Percentiles rank a stretch among this genome's conserved stretches.
Evolutionary conservation across 1,284 basidiomycete genomes (phyloP).

Genomic region (Ganoderma boninense): DNA sequence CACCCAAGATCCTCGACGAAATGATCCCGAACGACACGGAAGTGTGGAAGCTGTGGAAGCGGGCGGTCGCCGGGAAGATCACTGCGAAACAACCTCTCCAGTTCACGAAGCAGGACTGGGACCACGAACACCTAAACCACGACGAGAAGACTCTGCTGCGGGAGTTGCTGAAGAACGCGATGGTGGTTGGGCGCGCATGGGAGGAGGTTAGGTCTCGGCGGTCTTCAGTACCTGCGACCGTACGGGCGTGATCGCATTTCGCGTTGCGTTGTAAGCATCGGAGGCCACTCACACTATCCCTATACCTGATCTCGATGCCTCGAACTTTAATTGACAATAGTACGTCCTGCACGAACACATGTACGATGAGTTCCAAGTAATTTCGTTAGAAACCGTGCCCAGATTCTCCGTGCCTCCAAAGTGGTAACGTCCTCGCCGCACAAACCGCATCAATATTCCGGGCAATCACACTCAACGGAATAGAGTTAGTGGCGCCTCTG

Average conservation of each 20-base stretch:
- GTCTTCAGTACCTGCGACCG: neutral
- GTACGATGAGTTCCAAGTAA: neutral
- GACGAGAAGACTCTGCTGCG: slow-evolving; percentile 19
- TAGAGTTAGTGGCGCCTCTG: neutral
- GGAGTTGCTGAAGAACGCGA: slow-evolving; percentile 24
- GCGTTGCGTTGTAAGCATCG: neutral
- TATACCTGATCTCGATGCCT: neutral
- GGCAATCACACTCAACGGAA: neutral
- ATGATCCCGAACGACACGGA: slow-evolving; percentile 32
- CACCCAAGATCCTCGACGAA: slow-evolving; percentile 26
- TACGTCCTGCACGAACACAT: neutral
- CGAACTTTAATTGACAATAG: neutral
- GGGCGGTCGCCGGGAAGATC: slow-evolving; percentile 14
- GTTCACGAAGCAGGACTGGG: slow-evolving; percentile 21
- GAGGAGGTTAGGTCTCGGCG: neutral
- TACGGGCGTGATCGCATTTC: neutral
- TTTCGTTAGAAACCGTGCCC: neutral
- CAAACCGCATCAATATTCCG: neutral
- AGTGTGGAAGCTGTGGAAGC: slow-evolving; percentile 31
- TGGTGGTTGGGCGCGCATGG: slow-evolving; percentile 1
- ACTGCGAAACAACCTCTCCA: neutral
- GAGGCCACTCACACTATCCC: neutral
- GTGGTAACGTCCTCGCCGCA: neutral
- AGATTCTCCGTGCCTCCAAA: neutral
- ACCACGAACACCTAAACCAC: neutral